phyloP scores from a whole-genome alignment of 1,284 basidiomycete species.

The Melampsora abietis-canadensis region DNA sequence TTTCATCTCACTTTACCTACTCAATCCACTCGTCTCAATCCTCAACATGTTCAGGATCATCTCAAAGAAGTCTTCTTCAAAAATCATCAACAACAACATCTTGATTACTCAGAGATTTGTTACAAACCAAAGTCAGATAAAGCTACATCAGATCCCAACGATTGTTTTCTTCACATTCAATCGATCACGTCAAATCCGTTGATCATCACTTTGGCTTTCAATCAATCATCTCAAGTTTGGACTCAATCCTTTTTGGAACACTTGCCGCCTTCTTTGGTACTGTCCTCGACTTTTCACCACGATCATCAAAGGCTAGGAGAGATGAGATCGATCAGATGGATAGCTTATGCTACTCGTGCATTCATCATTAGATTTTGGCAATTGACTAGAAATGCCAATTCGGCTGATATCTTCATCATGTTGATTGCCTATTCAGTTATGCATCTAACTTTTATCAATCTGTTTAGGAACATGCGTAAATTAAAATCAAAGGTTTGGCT shows the following conservation, averaged over 20 bases:
- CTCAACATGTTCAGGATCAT: neutral
- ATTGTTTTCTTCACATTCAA: neutral
- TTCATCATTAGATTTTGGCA: conserved; percentile 80
- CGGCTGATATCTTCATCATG: conserved; percentile 90
- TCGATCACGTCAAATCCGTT: neutral
- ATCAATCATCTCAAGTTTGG: conserved; percentile 17
- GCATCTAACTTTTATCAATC: conserved; percentile 88
- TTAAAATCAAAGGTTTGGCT: conserved; percentile 81
- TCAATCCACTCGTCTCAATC: neutral
- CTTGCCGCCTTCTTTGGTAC: conserved; percentile 17
- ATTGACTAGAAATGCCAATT: conserved; percentile 83
- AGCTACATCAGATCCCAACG: conserved; percentile 3
- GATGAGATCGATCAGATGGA: conserved; percentile 74
- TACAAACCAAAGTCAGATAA: neutral
- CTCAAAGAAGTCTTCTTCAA: neutral
- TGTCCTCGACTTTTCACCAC: neutral
- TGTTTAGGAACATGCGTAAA: conserved; percentile 78
- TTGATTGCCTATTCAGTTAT: conserved; percentile 92
- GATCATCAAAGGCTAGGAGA: conserved; percentile 59
- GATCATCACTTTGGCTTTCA: neutral
- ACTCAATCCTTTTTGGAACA: conserved; percentile 5
- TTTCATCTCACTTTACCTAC: neutral
- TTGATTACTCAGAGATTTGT: neutral
- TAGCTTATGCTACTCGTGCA: conserved; percentile 76
- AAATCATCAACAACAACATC: neutral